Conservation (phyloP, 305 asterid genomes). For the Galium porrigens region DNA sequence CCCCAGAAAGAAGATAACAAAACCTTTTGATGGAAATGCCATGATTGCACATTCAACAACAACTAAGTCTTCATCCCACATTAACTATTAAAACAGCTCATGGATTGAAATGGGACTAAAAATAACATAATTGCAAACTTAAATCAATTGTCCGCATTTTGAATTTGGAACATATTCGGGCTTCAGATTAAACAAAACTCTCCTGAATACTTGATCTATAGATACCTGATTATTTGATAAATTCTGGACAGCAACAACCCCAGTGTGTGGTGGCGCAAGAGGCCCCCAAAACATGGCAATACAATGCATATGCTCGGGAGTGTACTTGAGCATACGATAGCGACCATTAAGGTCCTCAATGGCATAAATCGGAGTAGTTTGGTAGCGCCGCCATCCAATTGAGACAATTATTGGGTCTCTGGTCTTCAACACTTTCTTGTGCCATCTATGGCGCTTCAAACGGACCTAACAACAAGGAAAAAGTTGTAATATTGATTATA, state of each 20-base stretch:
- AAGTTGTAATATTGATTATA: background rate
- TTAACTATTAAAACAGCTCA: background rate
- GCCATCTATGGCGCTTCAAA: conserved; percentile 92
- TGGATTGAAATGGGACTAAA: background rate
- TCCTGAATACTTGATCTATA: conserved; percentile 1
- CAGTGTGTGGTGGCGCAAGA: conserved; percentile 88
- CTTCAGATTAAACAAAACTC: conserved; percentile 1
- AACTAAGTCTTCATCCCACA: background rate
- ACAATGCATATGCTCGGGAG: conserved; percentile 99
- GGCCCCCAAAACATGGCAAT: conserved; percentile 99
- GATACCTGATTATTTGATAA: conserved; percentile 78
- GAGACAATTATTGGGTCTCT: conserved; percentile 96
- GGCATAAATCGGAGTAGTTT: conserved; percentile 81
- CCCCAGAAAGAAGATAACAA: background rate
- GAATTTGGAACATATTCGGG: background rate
- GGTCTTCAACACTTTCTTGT: conserved; percentile 80
- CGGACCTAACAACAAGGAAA: conserved; percentile 39
- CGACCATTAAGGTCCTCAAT: conserved; percentile 94
- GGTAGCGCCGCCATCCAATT: conserved; percentile 97
- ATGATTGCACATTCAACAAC: background rate
- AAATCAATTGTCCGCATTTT: background rate
- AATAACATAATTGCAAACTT: background rate
- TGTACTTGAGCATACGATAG: conserved; percentile 90
- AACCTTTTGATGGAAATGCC: background rate
- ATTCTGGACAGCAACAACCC: conserved; percentile 81